These are phyloP conservation scores for Lentinula sp. DNA, from an alignment of 768 basidiomycete genomes.

Conservation along the genomic window DNA sequence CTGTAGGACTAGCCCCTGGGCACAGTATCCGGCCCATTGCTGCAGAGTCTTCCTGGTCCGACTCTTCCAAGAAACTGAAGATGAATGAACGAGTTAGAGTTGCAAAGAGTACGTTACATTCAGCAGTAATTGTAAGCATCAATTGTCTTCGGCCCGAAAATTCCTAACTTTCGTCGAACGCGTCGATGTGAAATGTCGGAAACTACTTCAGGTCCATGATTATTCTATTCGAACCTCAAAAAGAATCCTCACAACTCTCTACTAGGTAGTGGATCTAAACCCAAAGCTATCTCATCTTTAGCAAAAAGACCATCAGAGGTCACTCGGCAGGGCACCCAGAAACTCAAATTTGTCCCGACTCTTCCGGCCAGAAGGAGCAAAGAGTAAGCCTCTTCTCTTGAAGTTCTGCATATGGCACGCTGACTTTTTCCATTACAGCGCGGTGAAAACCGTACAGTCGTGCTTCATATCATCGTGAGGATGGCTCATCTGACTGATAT, in stretches of 20 bases:
- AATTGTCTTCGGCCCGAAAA: neutral
- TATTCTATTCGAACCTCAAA: neutral
- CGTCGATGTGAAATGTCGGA: neutral
- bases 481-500: constrained; percentile 2
- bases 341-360: constrained; percentile 76
- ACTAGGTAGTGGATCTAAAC: constrained; percentile 14
- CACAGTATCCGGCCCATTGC: neutral
- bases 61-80: neutral
- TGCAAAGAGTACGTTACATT: neutral
- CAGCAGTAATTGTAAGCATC: neutral
- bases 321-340: constrained; percentile 68
- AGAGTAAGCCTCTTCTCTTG: constrained; percentile 45
- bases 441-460: constrained; percentile 56
- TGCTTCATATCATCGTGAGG: neutral
- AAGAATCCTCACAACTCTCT: neutral
- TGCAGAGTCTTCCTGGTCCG: no score
- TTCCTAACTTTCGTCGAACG: neutral
- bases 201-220: neutral
- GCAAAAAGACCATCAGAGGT: constrained; percentile 69
- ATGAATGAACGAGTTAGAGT: neutral
- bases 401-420: neutral
- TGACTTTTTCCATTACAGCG: constrained; percentile 30
- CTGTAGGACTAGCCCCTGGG: constrained; percentile 10
- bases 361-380: constrained; percentile 73
- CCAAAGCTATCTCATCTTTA: constrained; percentile 72